Conservation (phyloP, 2,329 filamentous ascomycete genomes). For the Colletotrichum australisinense region DNA sequence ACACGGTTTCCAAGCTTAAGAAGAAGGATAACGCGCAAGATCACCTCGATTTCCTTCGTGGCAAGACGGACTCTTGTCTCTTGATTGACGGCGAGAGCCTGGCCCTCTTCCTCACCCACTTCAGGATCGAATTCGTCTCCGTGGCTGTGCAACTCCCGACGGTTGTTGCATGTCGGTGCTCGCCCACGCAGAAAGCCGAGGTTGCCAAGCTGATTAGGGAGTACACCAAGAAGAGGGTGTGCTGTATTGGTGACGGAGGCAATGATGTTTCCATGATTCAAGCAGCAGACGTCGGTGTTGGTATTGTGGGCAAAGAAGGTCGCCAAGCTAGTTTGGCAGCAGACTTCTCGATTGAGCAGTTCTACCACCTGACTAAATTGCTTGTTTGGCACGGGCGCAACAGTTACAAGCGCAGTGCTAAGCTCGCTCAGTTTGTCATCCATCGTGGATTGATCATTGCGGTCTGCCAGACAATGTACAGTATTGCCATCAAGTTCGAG, state of each 20-base stretch:
- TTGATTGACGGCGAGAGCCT: constrained; percentile 96
- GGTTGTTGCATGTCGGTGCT: constrained; percentile 96
- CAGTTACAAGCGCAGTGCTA: constrained; percentile 94
- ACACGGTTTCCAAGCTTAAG: constrained; percentile 88
- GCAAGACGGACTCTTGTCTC: constrained; percentile 87
- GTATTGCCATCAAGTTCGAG: constrained; percentile 91
- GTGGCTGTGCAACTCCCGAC: constrained; percentile 88
- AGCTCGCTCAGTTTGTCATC: constrained; percentile 97
- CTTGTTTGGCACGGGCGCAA: constrained; percentile 99
- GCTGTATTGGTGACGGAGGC: constrained; percentile 97
- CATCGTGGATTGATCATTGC: constrained; percentile 95
- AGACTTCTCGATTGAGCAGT: constrained; percentile 96
- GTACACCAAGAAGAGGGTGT: constrained; percentile 93
- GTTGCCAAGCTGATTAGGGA: constrained; percentile 90
- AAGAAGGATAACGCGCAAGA: constrained; percentile 88
- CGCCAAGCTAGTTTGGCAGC: constrained; percentile 94
- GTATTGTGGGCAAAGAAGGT: constrained; percentile 98
- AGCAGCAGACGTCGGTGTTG: constrained; percentile 96
- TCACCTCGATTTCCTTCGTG: constrained; percentile 87
- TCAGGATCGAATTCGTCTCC: constrained; percentile 86
- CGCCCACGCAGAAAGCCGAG: constrained; percentile 96
- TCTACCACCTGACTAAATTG: constrained; percentile 93
- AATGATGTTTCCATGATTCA: constrained; percentile 99
- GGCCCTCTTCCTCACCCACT: constrained; percentile 83
- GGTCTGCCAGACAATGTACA: constrained; percentile 97